phyloP scores from a whole-genome alignment of 2,329 filamentous ascomycete species.

The Corniculantispora saksenae region DNA sequence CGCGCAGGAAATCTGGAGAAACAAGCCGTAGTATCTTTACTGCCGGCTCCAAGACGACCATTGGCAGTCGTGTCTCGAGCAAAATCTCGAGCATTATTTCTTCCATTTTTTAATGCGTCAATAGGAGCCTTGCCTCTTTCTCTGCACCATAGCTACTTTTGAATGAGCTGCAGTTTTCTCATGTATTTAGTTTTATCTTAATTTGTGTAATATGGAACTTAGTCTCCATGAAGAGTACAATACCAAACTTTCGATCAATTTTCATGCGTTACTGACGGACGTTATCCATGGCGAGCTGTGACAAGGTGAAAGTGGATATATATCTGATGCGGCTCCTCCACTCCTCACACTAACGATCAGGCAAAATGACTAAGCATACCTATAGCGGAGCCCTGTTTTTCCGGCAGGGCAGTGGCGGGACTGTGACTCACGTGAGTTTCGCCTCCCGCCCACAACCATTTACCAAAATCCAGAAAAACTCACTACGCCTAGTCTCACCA shows the following conservation, averaged over 20 bases:
- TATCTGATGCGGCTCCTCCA: too few species aligned
- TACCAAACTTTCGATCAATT: not conserved
- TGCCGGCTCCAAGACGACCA: conserved; percentile 14
- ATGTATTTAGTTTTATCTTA: not conserved
- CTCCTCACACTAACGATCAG: too few species aligned
- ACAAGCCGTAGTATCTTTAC: conserved; percentile 15
- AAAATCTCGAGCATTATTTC: conserved; percentile 11
- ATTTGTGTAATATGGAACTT: not conserved
- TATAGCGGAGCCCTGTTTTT: conserved; percentile 8
- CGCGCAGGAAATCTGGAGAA: conserved; percentile 14
- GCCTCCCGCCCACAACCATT: conserved; percentile 40
- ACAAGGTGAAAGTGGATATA: not conserved
- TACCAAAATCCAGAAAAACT: conserved; percentile 41
- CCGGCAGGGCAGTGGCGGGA: conserved; percentile 18
- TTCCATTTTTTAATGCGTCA: conserved; percentile 10
- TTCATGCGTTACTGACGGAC: not conserved
- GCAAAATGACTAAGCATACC: not conserved
- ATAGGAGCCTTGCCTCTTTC: not conserved
- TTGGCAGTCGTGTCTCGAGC: conserved; percentile 14
- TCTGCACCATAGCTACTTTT: not conserved
- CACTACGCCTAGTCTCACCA: conserved; percentile 32
- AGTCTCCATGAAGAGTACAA: not conserved
- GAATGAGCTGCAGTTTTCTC: not conserved
- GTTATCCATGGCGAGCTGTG: too few species aligned
- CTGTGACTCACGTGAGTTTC: conserved; percentile 39